Base-by-base conservation (phyloP, 2,329 filamentous ascomycete genomes). In the Alternaria ventricosa region DNA sequence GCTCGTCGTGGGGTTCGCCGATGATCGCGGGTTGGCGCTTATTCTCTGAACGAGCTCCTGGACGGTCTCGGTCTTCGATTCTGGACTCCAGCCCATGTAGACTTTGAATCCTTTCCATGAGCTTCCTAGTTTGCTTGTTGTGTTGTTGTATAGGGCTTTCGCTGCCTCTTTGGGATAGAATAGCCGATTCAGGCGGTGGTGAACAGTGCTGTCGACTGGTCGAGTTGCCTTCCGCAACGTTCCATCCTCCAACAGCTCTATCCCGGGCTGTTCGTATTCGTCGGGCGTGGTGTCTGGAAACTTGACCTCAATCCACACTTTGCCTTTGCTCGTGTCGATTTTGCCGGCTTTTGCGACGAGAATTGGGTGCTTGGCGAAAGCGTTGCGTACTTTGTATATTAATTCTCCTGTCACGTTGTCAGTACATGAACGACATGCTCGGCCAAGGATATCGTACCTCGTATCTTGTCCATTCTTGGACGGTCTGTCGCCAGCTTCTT, bases 261-360 rank as follows among this genome's bases (percentile, higher is more conserved):
- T 69, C 9, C 85, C 85, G 20, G 78, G 81, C 4, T 82, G 80
- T 63, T 82, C 82, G 60, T 82, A 86, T 63, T 86, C 84, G 64
- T 77, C 72, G 1, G 84, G 84, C 43, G 84, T 84, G 5, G 81
- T 82, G 47, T 82, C 78, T 1, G 84, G 85, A 51, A 84, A 85
- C 15, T 75, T 77, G 18, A 85, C 75, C 53, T 86, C 83, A 6
- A 87, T 73, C 84, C 83, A 85, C 55, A 74, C 77, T 23, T 76
- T 79, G n/a, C 82, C 80, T 15, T 81, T 73, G 47, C 77, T 79
- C 8, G 76, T 55, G 55, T 84, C 79, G 36, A 81, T 63, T 43
- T 78, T 72, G 7, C 83, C 83, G 18, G 83, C 67, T 20, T 59
- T 64, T 23, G 71, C 68, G 25, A 65, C 71, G 25, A 79, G 74